phyloP scores from a whole-genome alignment of 805 yeast genomes.

The Kodamaea fukazawae region DNA sequence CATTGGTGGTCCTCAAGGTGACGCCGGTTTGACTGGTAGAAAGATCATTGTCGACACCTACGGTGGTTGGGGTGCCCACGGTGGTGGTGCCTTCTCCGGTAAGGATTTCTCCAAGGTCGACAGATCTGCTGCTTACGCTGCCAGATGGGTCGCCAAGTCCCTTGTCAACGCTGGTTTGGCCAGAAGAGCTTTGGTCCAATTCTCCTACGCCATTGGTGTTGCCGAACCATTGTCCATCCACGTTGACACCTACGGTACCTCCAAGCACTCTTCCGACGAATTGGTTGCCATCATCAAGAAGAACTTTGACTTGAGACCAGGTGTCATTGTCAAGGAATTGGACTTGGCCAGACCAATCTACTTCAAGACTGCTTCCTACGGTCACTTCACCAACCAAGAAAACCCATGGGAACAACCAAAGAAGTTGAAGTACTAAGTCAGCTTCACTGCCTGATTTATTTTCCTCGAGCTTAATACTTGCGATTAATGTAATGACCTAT shows the following conservation, averaged over 20 bases:
- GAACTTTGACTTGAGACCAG: conserved; percentile 99
- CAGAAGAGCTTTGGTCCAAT: conserved; percentile 96
- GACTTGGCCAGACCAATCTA: conserved; percentile 99
- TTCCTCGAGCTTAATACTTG: conserved; percentile 17
- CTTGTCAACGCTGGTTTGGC: conserved; percentile 92
- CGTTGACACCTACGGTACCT: conserved; percentile 98
- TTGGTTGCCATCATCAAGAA: conserved; percentile 86
- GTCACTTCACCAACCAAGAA: conserved; percentile 99
- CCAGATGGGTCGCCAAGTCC: conserved; percentile 99
- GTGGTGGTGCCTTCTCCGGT: conserved; percentile 99
- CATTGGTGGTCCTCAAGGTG: conserved; percentile 99
- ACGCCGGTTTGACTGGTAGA: conserved; percentile 99
- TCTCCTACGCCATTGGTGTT: conserved; percentile 99
- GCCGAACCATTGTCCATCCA: conserved; percentile 98
- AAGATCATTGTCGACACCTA: conserved; percentile 99
- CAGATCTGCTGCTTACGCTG: conserved; percentile 99
- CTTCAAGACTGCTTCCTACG: conserved; percentile 98
- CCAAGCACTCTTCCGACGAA: conserved; percentile 83
- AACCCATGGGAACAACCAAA: conserved; percentile 99
- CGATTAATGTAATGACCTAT: conserved; percentile 43
- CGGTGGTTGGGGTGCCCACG: conserved; percentile 99
- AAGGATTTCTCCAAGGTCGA: conserved; percentile 99
- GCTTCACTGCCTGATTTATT: background rate
- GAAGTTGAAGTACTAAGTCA: conserved; percentile 56
- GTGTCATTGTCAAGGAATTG: conserved; percentile 94